Evolutionary conservation across 148 eudicot genomes (phyloP).

Genomic region (Amaranthus palmeri): DNA sequence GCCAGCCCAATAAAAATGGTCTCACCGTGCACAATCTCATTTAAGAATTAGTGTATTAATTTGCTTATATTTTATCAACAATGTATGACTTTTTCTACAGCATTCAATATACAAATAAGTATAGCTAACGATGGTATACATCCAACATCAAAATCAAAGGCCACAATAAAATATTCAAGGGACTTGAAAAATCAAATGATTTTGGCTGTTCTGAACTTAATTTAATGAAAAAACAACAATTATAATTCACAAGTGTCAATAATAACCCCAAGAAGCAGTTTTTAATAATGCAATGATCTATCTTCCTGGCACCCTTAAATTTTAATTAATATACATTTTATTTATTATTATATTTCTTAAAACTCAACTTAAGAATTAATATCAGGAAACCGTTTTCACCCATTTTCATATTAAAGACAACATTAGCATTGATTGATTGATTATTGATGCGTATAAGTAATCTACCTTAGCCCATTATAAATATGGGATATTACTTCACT

Average conservation of each 20-base stretch:
- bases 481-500: not conserved
- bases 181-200: slow-evolving; percentile 2
- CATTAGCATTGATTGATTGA: slow-evolving; percentile 15
- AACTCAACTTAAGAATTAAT: slow-evolving; percentile 16
- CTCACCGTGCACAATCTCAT: too few relatives aligned
- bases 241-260: slow-evolving; percentile 15
- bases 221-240: slow-evolving; percentile 7
- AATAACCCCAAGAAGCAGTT: slow-evolving; percentile 3
- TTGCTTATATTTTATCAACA: too few relatives aligned
- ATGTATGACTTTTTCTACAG: too few relatives aligned
- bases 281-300: slow-evolving; percentile 11
- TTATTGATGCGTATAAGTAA: slow-evolving; percentile 21
- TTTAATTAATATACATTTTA: not conserved
- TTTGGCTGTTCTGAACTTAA: not conserved
- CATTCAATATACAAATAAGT: too few relatives aligned
- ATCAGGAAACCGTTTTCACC: slow-evolving; percentile 1
- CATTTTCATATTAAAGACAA: not conserved
- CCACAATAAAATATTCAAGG: not conserved
- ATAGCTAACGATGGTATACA: too few relatives aligned
- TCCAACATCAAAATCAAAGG: not conserved
- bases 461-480: slow-evolving; percentile 15
- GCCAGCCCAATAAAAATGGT: too few relatives aligned
- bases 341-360: not conserved
- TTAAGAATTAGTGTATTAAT: too few relatives aligned
- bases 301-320: slow-evolving; percentile 14